Evolutionary conservation across 2,329 filamentous ascomycete species (phyloP).

Genomic region (Blumeria hordei): DNA sequence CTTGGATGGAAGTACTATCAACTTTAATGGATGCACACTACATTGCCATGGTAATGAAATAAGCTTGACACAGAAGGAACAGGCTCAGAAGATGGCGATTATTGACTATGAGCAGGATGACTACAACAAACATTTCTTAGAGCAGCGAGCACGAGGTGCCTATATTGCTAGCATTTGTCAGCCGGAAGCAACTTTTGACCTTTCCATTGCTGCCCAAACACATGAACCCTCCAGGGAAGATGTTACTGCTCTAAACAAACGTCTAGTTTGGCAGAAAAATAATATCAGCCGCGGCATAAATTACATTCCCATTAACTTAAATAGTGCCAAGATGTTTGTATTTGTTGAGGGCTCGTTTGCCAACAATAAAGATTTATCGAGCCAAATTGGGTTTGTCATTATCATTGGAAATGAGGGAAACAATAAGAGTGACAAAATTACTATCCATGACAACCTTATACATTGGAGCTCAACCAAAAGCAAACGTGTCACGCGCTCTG

Average conservation of each 20-base stretch:
- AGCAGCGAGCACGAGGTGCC: too few relatives aligned
- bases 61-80: background rate
- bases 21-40: slow-evolving; percentile 2
- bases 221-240: too few relatives aligned
- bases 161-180: too few relatives aligned
- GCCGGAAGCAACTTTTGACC: too few relatives aligned
- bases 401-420: background rate
- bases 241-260: background rate
- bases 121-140: too few relatives aligned
- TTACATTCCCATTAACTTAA: background rate
- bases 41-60: background rate
- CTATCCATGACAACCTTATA: background rate
- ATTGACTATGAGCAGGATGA: background rate
- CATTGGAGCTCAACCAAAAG: background rate
- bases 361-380: background rate
- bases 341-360: background rate
- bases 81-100: background rate
- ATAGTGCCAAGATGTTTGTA: background rate
- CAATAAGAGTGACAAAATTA: background rate
- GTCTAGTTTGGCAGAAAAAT: background rate
- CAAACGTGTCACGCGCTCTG: background rate
- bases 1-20: background rate
- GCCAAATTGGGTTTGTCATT: background rate
- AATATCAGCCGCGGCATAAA: background rate
- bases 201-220: too few relatives aligned